Evolutionary conservation across 2,329 filamentous ascomycete species (phyloP).

Genomic region (Pseudogymnoascus sp.): DNA sequence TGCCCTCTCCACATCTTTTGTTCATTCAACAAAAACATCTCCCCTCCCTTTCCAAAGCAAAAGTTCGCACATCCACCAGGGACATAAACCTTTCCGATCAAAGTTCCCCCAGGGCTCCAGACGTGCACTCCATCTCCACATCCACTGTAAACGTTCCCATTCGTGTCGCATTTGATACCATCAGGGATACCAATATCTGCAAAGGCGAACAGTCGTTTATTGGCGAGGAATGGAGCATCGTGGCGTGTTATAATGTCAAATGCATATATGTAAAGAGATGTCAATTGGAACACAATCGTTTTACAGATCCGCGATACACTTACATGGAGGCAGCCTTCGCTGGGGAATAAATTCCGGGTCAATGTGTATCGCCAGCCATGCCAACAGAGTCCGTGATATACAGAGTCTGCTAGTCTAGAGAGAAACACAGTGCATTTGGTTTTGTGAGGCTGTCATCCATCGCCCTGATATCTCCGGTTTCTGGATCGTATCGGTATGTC

Average conservation of each 20-base stretch:
- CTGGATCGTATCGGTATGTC: conserved; percentile 47
- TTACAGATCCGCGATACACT: neutral
- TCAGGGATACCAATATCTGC: conserved; percentile 47
- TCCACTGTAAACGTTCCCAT: conserved; percentile 47
- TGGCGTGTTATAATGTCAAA: conserved; percentile 18
- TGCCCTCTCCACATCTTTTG: conserved; percentile 22
- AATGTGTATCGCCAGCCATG: conserved; percentile 21
- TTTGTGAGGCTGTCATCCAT: conserved; percentile 49
- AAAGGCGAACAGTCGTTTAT: conserved; percentile 44
- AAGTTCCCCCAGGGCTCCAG: conserved; percentile 40
- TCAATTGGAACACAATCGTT: neutral
- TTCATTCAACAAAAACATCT: conserved; percentile 25
- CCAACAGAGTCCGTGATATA: conserved; percentile 51
- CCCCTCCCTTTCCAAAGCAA: conserved; percentile 24
- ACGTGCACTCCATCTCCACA: conserved; percentile 47
- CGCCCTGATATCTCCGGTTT: conserved; percentile 41
- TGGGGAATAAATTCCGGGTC: conserved; percentile 12
- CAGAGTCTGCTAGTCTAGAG: conserved; percentile 40
- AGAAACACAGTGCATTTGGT: conserved; percentile 51
- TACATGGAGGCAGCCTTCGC: conserved; percentile 15
- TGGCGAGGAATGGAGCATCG: conserved; percentile 19
- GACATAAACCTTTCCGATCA: conserved; percentile 42
- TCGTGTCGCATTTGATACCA: conserved; percentile 45
- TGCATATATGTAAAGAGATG: conserved; percentile 17
- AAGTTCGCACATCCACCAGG: conserved; percentile 24